Conservation (phyloP, 23 red algal genomes). For the Cyanidium caldarium region DNA sequence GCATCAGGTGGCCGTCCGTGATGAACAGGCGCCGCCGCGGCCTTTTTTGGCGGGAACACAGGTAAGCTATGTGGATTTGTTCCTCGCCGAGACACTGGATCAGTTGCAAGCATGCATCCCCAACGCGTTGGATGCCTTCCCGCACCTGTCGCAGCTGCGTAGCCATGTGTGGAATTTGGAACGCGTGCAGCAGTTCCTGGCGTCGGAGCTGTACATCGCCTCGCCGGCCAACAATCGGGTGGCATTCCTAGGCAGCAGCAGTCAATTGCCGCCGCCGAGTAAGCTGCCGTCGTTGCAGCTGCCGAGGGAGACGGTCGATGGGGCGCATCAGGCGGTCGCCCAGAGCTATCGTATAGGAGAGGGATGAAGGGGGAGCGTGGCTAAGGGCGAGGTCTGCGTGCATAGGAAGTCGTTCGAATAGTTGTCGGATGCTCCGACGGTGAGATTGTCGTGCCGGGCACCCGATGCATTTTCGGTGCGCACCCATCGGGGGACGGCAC, state of each 20-base stretch:
- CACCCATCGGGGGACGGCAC: no score
- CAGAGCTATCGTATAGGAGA: no score
- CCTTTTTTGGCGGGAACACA: neutral
- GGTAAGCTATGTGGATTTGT: neutral
- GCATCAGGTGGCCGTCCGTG: neutral
- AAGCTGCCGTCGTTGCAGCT: neutral
- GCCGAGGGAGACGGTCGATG: neutral
- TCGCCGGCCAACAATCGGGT: neutral
- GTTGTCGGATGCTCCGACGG: no score
- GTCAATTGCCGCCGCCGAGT: neutral
- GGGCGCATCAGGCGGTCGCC: neutral
- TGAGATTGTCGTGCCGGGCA: no score
- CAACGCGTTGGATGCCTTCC: neutral
- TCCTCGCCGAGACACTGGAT: neutral
- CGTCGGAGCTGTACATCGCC: neutral
- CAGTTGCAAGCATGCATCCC: neutral
- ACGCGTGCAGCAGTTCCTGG: neutral
- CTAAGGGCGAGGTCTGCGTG: no score
- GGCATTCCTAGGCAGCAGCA: neutral
- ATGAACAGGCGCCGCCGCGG: neutral
- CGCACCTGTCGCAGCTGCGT: neutral
- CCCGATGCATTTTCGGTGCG: no score
- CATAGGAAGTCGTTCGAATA: no score
- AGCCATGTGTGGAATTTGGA: neutral
- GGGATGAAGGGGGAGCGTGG: no score